These are phyloP conservation scores for Chlamydomonas sphaeroides DNA, from an alignment of 139 green algal species.

Conservation along the genomic window DNA sequence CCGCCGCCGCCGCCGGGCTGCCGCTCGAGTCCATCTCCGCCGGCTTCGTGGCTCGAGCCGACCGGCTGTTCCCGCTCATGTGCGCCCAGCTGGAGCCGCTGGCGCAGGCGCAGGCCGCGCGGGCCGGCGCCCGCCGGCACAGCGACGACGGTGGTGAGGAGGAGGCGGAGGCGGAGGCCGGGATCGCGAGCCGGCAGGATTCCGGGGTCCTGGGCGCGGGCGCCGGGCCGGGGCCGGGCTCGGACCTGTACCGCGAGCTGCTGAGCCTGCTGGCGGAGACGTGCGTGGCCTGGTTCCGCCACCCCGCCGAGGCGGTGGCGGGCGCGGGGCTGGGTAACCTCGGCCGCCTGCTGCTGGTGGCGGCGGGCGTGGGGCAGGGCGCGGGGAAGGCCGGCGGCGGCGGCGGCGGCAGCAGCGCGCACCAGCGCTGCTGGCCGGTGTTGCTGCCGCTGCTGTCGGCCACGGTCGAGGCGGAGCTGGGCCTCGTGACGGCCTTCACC, in stretches of 20 bases:
- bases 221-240: not conserved
- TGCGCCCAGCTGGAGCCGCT: conserved; percentile 44
- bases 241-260: conserved; percentile 33
- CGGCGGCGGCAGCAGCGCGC: conserved; percentile 1
- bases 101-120: not conserved
- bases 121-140: not conserved
- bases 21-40: conserved; percentile 35
- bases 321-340: conserved; percentile 3
- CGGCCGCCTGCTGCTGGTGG: conserved; percentile 4
- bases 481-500: not conserved
- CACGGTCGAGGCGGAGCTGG: not conserved
- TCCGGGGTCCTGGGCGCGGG: not conserved
- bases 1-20: conserved; percentile 4
- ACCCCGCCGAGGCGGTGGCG: conserved; percentile 13
- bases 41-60: conserved; percentile 48
- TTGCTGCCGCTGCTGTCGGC: conserved; percentile 15
- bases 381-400: not conserved
- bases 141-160: not conserved
- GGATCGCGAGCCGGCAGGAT: no score
- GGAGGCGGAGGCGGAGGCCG: not conserved
- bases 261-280: conserved; percentile 35
- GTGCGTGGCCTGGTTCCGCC: conserved; percentile 39
- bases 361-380: not conserved
- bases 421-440: conserved; percentile 9
- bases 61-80: conserved; percentile 54